Percentiles rank a stretch among this genome's conserved stretches.
These are phyloP conservation scores for Biscogniauxia sp. DNA, from an alignment of 2,329 filamentous ascomycete genomes.

Conservation along the genomic window DNA sequence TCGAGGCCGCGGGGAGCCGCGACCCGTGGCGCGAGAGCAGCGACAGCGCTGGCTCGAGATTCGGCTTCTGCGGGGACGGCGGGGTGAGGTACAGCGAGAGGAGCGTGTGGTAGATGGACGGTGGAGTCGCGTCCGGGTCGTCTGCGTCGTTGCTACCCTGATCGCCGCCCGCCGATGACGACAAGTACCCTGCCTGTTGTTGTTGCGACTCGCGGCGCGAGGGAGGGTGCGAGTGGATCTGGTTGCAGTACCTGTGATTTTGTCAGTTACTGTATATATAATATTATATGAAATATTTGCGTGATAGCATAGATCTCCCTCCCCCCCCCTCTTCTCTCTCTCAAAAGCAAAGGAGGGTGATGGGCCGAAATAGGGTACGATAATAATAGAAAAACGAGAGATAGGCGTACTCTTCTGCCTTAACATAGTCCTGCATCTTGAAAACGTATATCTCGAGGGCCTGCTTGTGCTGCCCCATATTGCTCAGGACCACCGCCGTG, in stretches of 20 bases:
- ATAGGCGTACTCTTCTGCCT: constrained; percentile 80
- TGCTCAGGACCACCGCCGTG: constrained; percentile 85
- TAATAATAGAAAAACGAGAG: background rate
- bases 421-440: constrained; percentile 79
- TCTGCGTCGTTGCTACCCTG: constrained; percentile 37
- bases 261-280: background rate
- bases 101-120: constrained; percentile 88
- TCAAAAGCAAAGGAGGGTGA: no score
- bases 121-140: constrained; percentile 51
- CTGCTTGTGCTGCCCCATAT: constrained; percentile 94
- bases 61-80: constrained; percentile 66
- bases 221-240: constrained; percentile 54
- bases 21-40: constrained; percentile 92
- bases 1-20: constrained; percentile 82
- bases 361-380: no score
- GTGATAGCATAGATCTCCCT: background rate
- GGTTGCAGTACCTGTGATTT: constrained; percentile 77
- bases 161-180: no score
- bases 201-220: constrained; percentile 20
- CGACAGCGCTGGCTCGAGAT: constrained; percentile 76
- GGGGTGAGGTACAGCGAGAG: constrained; percentile 87
- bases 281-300: background rate
- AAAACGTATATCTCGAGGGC: constrained; percentile 98
- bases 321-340: no score
- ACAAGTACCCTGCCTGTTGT: constrained; percentile 23